Evolutionary conservation across 257 asterid species (phyloP).

Genomic region (Phtheirospermum japonicum): DNA sequence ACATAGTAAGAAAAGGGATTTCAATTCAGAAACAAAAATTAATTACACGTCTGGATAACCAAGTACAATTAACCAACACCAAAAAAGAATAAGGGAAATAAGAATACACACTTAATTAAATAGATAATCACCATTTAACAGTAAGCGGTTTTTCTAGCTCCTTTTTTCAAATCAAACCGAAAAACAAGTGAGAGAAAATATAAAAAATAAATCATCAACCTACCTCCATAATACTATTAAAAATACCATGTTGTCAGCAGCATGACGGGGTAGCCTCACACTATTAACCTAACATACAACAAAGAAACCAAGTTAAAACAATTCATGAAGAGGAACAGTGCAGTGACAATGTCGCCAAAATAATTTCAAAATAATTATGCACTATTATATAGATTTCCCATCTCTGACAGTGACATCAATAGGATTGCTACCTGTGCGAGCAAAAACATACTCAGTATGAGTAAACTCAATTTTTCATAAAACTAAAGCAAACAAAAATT

Average conservation of each 20-base stretch:
- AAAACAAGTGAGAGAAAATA: no score
- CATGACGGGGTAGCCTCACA: constrained; percentile 97
- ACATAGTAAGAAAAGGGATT: no score
- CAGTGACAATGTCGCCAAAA: neutral
- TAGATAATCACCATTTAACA: no score
- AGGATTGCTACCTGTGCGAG: constrained; percentile 92
- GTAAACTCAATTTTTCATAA: constrained; percentile 6
- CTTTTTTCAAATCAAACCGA: neutral
- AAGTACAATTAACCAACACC: no score
- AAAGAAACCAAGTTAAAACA: neutral
- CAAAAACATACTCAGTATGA: neutral
- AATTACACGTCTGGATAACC: neutral
- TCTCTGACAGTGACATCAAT: constrained; percentile 81
- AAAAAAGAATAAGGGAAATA: no score
- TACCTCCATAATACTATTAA: no score
- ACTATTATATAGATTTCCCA: constrained; percentile 83
- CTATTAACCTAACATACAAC: constrained; percentile 70
- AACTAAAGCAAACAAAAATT: constrained; percentile 12
- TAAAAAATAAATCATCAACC: no score
- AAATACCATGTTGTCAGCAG: constrained; percentile 72
- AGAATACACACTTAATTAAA: no score
- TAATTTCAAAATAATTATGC: no score
- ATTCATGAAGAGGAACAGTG: neutral
- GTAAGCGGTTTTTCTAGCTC: no score
- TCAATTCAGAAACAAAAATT: neutral